phyloP scores from a whole-genome alignment of 2,329 filamentous ascomycete genomes.

The Neonectria sp. region DNA sequence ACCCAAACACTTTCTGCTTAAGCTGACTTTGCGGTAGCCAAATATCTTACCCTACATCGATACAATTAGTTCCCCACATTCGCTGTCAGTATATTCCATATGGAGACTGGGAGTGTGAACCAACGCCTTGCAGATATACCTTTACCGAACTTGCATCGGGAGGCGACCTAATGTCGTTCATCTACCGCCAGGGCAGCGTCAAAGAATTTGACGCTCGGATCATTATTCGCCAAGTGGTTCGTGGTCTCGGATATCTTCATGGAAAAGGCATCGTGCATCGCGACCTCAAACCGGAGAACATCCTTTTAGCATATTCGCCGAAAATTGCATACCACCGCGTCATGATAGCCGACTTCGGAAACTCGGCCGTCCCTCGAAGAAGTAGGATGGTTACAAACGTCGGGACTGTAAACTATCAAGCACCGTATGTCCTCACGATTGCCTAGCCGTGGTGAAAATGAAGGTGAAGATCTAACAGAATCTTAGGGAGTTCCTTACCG shows the following conservation, averaged over 20 bases:
- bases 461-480: constrained; percentile 23
- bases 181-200: constrained; percentile 54
- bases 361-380: constrained; percentile 59
- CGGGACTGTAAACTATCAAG: constrained; percentile 64
- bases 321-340: constrained; percentile 60
- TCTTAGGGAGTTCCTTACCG: constrained; percentile 57
- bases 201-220: constrained; percentile 60
- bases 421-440: constrained; percentile 60
- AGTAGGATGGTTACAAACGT: constrained; percentile 61
- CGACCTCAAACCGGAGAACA: constrained; percentile 69
- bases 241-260: constrained; percentile 64
- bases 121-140: constrained; percentile 59
- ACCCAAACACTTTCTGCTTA: background rate
- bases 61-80: constrained; percentile 64
- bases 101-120: background rate
- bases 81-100: constrained; percentile 55
- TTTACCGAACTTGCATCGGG: constrained; percentile 72
- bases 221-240: constrained; percentile 64
- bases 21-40: constrained; percentile 57
- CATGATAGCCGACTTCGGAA: constrained; percentile 68
- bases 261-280: constrained; percentile 65
- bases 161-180: constrained; percentile 67
- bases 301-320: constrained; percentile 64
- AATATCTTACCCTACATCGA: constrained; percentile 69
- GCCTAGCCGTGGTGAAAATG: background rate